A percentile compares a stretch with the other conserved stretches of the same genome.
Evolutionary conservation across 495 filamentous ascomycete species (phyloP).

Genomic region (Daldinia grandis): DNA sequence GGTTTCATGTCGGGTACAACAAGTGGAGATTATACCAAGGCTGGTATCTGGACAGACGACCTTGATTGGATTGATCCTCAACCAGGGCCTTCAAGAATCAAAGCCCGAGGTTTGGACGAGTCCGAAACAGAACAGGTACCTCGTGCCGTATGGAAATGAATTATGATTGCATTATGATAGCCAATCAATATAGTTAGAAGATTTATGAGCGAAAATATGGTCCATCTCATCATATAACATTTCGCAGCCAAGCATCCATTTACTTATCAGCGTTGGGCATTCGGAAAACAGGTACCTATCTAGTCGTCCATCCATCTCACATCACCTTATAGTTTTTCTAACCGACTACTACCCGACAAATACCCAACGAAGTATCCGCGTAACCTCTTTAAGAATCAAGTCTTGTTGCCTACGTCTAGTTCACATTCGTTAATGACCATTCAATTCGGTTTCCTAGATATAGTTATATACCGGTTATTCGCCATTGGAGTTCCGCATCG

Average conservation of each 20-base stretch:
- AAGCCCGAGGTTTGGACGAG: conserved; percentile 29
- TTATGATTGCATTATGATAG: conserved; percentile 22
- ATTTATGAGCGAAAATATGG: neutral
- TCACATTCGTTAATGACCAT: too few relatives aligned
- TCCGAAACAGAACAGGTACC: conserved; percentile 28
- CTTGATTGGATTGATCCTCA: conserved; percentile 72
- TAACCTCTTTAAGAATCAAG: too few relatives aligned
- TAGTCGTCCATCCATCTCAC: too few relatives aligned
- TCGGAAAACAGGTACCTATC: too few relatives aligned
- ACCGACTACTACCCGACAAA: too few relatives aligned
- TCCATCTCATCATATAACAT: neutral
- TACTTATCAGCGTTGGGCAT: too few relatives aligned
- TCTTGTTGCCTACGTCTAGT: too few relatives aligned
- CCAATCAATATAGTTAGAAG: neutral
- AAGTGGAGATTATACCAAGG: conserved; percentile 78
- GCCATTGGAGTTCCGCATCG: too few relatives aligned
- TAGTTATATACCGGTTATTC: too few relatives aligned
- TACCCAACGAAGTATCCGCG: too few relatives aligned
- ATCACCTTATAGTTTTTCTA: too few relatives aligned
- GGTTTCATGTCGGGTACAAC: conserved; percentile 75
- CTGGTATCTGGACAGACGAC: conserved; percentile 76
- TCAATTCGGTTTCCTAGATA: too few relatives aligned
- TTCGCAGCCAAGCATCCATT: neutral
- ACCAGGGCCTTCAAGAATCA: conserved; percentile 55
- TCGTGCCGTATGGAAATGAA: conserved; percentile 32